These are phyloP conservation scores for Dipteronia dyeriana DNA, from an alignment of 345 rosid species.

Conservation along the genomic window DNA sequence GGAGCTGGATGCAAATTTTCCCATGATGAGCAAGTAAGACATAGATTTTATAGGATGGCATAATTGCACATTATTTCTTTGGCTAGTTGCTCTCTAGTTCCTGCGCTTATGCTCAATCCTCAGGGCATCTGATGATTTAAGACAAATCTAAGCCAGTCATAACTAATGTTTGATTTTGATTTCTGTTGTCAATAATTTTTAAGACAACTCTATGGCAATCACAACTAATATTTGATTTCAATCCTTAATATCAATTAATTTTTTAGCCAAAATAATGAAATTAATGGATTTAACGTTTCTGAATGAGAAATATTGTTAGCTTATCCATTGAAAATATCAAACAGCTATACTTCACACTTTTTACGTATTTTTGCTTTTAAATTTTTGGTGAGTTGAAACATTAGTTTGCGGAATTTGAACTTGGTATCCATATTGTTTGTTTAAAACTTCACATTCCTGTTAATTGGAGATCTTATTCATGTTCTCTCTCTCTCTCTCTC, in stretches of 20 bases:
- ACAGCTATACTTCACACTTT: not conserved
- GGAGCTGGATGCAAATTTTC: slow-evolving; percentile 90
- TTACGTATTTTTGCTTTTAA: not conserved
- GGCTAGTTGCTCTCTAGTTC: not conserved
- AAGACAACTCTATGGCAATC: not conserved
- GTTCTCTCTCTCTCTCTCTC: slow-evolving; percentile 21
- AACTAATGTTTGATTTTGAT: not conserved
- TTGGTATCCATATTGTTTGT: not conserved
- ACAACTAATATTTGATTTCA: not conserved
- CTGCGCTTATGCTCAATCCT: not conserved
- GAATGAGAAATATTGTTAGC: not conserved
- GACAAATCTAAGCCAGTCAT: not conserved
- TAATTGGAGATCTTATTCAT: slow-evolving; percentile 10
- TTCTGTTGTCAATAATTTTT: not conserved
- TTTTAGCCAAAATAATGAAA: not conserved
- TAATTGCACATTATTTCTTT: not conserved
- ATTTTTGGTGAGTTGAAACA: slow-evolving; percentile 6
- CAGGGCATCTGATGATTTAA: not conserved
- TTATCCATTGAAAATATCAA: not conserved
- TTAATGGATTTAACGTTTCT: not conserved
- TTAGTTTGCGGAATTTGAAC: not conserved
- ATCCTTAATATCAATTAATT: not conserved
- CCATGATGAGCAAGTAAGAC: slow-evolving; percentile 77
- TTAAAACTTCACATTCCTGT: not conserved
- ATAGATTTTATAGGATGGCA: not conserved